Conservation (phyloP, 345 rosid species). For the Litchi chinensis region DNA sequence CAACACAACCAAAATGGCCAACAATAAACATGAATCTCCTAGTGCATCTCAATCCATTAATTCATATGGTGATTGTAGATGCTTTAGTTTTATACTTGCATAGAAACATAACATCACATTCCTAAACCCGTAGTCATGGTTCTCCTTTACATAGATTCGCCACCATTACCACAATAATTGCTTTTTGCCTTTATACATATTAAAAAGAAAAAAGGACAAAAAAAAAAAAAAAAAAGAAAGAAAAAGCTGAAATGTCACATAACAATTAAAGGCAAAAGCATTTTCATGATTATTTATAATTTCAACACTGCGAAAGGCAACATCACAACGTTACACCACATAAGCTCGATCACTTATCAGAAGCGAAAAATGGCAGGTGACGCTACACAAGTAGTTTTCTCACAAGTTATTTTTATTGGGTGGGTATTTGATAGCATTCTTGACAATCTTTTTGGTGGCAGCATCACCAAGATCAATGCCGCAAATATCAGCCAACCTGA, state of each 20-base stretch:
- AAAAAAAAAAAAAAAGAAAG: background rate
- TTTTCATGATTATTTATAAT: background rate
- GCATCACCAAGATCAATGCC: slow-evolving; percentile 52
- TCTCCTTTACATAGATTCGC: background rate
- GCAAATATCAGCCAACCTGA: slow-evolving; percentile 50
- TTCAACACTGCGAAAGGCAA: background rate
- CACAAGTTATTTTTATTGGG: slow-evolving; percentile 16
- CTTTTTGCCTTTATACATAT: background rate
- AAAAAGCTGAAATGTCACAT: slow-evolving; percentile 14
- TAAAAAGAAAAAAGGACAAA: too few relatives aligned
- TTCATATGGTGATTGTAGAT: background rate
- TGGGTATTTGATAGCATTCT: slow-evolving; percentile 52
- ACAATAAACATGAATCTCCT: background rate
- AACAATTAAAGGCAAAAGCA: background rate
- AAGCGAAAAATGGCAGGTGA: slow-evolving; percentile 9
- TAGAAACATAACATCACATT: background rate
- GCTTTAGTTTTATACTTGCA: slow-evolving; percentile 3
- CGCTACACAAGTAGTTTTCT: background rate
- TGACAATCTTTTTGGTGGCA: slow-evolving; percentile 41
- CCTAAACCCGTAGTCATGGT: background rate
- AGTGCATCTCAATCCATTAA: background rate
- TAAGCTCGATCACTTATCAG: background rate
- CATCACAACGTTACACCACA: background rate
- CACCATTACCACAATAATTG: background rate
- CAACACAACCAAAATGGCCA: background rate